Conservation (phyloP, 352 stramenopile species). For the Globisporangium nagaii region DNA sequence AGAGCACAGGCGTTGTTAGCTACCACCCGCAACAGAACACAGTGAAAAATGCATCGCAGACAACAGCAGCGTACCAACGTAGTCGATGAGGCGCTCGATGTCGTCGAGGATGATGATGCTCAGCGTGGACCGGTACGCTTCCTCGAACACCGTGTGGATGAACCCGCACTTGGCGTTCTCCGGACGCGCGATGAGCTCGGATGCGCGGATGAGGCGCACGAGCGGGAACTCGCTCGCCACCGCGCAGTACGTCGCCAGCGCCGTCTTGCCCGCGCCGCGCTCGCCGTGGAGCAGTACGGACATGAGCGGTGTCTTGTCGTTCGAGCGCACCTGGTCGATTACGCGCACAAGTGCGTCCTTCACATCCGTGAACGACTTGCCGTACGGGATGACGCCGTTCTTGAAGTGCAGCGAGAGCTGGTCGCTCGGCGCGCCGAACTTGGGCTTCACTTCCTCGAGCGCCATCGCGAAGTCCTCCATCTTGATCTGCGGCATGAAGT, state of each 20-base stretch:
- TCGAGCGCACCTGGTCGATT: slow-evolving; percentile 93
- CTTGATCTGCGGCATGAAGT: slow-evolving; percentile 74
- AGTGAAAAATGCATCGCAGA: neutral
- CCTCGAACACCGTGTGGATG: slow-evolving; percentile 95
- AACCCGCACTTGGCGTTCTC: slow-evolving; percentile 93
- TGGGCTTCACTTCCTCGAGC: slow-evolving; percentile 95
- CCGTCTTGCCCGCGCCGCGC: slow-evolving; percentile 94
- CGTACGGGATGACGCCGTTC: slow-evolving; percentile 97
- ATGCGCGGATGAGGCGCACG: slow-evolving; percentile 96
- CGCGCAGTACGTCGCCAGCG: slow-evolving; percentile 95
- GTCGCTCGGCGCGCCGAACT: slow-evolving; percentile 95
- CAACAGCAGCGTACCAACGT: slow-evolving; percentile 50
- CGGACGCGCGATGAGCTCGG: slow-evolving; percentile 95
- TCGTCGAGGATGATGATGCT: slow-evolving; percentile 99
- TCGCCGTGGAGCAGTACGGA: slow-evolving; percentile 96
- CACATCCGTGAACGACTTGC: slow-evolving; percentile 92
- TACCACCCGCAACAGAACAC: no score
- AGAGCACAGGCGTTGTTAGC: no score
- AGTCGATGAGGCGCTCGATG: slow-evolving; percentile 99
- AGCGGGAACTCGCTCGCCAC: slow-evolving; percentile 96
- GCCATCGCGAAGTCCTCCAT: slow-evolving; percentile 95
- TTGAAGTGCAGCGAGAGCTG: slow-evolving; percentile 93
- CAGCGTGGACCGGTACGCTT: slow-evolving; percentile 97
- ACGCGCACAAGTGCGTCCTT: slow-evolving; percentile 89
- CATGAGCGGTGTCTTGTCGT: slow-evolving; percentile 95